Evolutionary conservation across 306 rosid genomes (phyloP).

Genomic region (Prunus fruticosa): DNA sequence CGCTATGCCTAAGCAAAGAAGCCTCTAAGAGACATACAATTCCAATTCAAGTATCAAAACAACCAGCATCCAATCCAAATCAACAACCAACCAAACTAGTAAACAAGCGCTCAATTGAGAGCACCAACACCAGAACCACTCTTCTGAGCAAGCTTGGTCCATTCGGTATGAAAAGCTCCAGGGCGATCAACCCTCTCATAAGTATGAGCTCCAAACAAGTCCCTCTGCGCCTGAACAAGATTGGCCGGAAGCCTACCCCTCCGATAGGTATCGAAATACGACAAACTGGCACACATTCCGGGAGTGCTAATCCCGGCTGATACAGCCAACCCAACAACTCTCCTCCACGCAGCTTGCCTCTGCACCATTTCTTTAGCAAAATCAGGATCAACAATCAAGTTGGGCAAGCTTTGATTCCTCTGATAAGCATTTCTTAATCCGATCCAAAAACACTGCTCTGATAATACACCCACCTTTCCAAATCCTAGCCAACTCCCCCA

Average conservation of each 20-base stretch:
- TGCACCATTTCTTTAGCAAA: slow-evolving; percentile 95
- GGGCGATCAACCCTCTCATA: slow-evolving; percentile 83
- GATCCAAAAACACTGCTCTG: slow-evolving; percentile 85
- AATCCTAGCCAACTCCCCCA: slow-evolving; percentile 89
- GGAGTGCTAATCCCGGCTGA: slow-evolving; percentile 91
- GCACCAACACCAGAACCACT: slow-evolving; percentile 53
- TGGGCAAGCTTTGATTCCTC: slow-evolving; percentile 75
- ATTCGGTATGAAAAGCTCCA: slow-evolving; percentile 82
- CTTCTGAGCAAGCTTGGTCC: slow-evolving; percentile 84
- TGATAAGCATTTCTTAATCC: slow-evolving; percentile 92
- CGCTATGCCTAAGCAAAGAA: slow-evolving; percentile 35
- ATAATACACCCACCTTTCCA: slow-evolving; percentile 99
- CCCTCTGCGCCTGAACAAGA: slow-evolving; percentile 96
- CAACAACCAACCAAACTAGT: slow-evolving; percentile 29
- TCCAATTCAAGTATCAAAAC: slow-evolving; percentile 29
- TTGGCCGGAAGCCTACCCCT: slow-evolving; percentile 90
- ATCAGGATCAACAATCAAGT: slow-evolving; percentile 84
- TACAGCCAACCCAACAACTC: slow-evolving; percentile 85
- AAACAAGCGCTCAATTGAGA: slow-evolving; percentile 45
- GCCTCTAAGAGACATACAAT: slow-evolving; percentile 38
- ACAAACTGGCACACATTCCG: slow-evolving; percentile 94
- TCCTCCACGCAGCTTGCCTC: slow-evolving; percentile 91
- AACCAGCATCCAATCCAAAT: slow-evolving; percentile 16
- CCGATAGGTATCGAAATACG: slow-evolving; percentile 85
- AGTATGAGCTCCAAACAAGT: slow-evolving; percentile 93